Base-by-base conservation (phyloP, 352 stramenopile genomes). In the Pythium apleroticum region DNA sequence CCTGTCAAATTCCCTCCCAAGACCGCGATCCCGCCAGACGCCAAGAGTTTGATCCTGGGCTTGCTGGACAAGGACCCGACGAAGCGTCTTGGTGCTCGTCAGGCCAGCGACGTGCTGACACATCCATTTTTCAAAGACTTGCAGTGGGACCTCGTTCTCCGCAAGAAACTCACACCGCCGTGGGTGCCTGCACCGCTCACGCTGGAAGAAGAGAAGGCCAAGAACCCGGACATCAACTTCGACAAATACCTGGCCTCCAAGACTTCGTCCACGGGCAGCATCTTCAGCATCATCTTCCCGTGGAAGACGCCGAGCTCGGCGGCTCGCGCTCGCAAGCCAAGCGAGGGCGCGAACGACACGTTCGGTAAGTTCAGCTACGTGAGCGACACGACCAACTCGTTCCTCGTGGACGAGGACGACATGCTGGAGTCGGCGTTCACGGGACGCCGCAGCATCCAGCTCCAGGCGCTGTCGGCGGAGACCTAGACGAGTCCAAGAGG, bases 351-450 rank as follows among this genome's bases (percentile, higher is more conserved):
- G 19, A 82, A 80, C 64, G 85, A 94, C 69, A 81, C 72, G 41
- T 95, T 95, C 57, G 86, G 84, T 72, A 92, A 93, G 67, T 95
- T 95, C 54, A 95, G 86, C 71, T 95, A 93, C 73, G 85, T 95
- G 60, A 93, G 86, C 66, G 86, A 95, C 71, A 92, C 84, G 59
- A 92, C 84, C 28, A 92, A 91, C 64, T 95, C 86, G 63, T 95
- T 95, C 72, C 72, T 95, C 12, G 86, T 95, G 64, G 86, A 95
- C 69, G 86, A 95, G 78, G 86, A 95, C 65, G 86, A 95, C 63
- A 95, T 95, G 83, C 80, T 95, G 30, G 86, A 95, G 50, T 77
- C 86, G 19, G 86, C 86, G 22, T 95, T 95, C 66, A 91, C 84
- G 14, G 86, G 86, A 9, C 77, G 86, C 11, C 83, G 84, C 60